Base-by-base conservation (phyloP, 163 green algal species). In the Smithsoniella earleae region DNA sequence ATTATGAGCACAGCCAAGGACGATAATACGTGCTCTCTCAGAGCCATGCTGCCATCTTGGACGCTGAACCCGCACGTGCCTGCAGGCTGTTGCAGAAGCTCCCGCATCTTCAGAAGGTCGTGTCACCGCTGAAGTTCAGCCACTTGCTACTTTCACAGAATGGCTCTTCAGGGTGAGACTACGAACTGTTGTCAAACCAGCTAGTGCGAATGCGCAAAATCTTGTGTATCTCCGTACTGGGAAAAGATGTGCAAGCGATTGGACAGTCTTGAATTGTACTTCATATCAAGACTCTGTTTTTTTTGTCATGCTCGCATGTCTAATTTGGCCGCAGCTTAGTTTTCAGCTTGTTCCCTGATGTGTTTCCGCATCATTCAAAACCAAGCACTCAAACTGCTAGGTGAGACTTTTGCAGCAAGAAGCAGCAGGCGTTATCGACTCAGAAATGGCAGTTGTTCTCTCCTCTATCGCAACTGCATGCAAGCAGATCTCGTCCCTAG, bases 401-500 rank as follows among this genome's bases (percentile, higher is more conserved):
- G n/a, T n/a, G n/a, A n/a, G n/a, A 3, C 20, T 22, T 3, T 22
- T 78, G 34, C 84, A 96, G 88, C 82, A 96, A 80, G 86, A 96
- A 83, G 66, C 81, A 58, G 81, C 87, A 66, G 92, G 89, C 36
- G 88, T 78, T 18, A 88, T 98, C 34, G 88, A 96, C 77, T 82
- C 78, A 63, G 94, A 98, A 88, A 82, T 98, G 73, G 91, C 90
- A 3, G 86, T 88, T 22, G 92, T 98, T 36, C 83, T 98, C 37
- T 92, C 86, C 28, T 96, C 89, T 82, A 95, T 98, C 74, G 77
- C 86, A 8, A 75, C 92, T 43, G 94, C 94, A 3, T 98, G 94
- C 91, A 98, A 98, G 86, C 90, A 98, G 82, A 98, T 98, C 64
- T 82, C 86, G 4, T 91, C 85, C 58, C 84, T 98, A 37, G 94